Percentiles rank a stretch among this genome's conserved stretches.
These are phyloP conservation scores for Wickerhamomyces sp. DNA, from an alignment of 1,139 yeast species.

Conservation along the genomic window DNA sequence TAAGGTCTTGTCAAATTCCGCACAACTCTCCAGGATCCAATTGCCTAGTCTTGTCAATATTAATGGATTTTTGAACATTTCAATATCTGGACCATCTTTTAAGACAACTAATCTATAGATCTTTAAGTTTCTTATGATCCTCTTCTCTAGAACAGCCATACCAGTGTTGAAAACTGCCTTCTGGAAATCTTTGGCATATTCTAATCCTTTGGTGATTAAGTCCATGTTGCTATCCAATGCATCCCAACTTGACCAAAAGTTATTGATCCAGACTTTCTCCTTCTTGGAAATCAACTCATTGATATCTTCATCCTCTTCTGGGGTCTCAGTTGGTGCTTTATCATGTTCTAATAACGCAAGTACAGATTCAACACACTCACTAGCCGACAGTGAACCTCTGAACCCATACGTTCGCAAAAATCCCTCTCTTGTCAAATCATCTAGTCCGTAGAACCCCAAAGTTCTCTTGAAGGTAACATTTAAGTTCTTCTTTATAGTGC, in stretches of 20 bases:
- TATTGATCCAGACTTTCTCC: slow-evolving; percentile 75
- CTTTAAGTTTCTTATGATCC: slow-evolving; percentile 71
- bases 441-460: slow-evolving; percentile 72
- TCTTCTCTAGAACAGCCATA: slow-evolving; percentile 79
- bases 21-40: slow-evolving; percentile 88
- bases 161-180: slow-evolving; percentile 86
- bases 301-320: slow-evolving; percentile 35
- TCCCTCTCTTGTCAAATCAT: slow-evolving; percentile 80
- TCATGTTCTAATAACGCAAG: slow-evolving; percentile 80
- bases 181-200: slow-evolving; percentile 77
- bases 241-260: slow-evolving; percentile 97
- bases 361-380: slow-evolving; percentile 87
- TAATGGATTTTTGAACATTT: slow-evolving; percentile 76
- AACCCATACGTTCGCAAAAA: slow-evolving; percentile 83
- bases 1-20: slow-evolving; percentile 66
- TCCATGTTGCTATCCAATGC: slow-evolving; percentile 63
- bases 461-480: slow-evolving; percentile 67
- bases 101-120: slow-evolving; percentile 83
- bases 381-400: slow-evolving; percentile 83
- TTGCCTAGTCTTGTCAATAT: slow-evolving; percentile 79
- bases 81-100: slow-evolving; percentile 83
- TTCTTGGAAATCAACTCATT: slow-evolving; percentile 42
- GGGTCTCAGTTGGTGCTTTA: slow-evolving; percentile 9
- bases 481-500: slow-evolving; percentile 68
- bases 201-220: slow-evolving; percentile 62